These are phyloP conservation scores for Aquilaria yunnanensis DNA, from an alignment of 345 rosid genomes.

Conservation along the genomic window DNA sequence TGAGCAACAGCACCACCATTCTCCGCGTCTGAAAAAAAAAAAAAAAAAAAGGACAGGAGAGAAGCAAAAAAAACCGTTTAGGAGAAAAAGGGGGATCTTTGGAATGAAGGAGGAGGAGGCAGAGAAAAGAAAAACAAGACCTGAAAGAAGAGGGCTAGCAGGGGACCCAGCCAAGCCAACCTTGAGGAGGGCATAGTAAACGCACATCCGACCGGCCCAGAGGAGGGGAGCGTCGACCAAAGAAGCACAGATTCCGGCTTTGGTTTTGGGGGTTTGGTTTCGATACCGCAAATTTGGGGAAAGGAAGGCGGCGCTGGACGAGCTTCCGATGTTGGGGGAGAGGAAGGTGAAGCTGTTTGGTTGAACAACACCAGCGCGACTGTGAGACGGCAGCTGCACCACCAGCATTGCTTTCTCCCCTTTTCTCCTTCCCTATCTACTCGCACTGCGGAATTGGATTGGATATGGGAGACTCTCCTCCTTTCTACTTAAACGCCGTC, in stretches of 20 bases:
- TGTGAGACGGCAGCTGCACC: too few species aligned
- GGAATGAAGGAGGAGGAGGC: too few species aligned
- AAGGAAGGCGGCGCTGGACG: too few species aligned
- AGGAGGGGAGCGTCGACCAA: constrained; percentile 62
- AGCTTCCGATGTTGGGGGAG: too few species aligned
- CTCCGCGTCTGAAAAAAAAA: constrained; percentile 37
- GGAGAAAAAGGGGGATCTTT: not conserved
- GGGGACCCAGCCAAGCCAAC: constrained; percentile 85
- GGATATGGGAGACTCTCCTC: too few species aligned
- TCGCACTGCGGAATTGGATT: too few species aligned
- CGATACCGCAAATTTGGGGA: too few species aligned
- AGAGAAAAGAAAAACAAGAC: constrained; percentile 18
- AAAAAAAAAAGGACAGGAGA: not conserved
- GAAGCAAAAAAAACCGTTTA: not conserved
- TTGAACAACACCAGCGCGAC: too few species aligned
- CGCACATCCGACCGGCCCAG: constrained; percentile 83
- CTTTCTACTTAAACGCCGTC: too few species aligned
- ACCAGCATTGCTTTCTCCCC: too few species aligned
- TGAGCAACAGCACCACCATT: constrained; percentile 34
- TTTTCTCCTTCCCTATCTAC: too few species aligned
- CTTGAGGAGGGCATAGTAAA: constrained; percentile 76
- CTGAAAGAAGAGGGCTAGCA: constrained; percentile 74
- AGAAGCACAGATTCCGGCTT: constrained; percentile 36
- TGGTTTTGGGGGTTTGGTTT: not conserved
- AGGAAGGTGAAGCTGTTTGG: too few species aligned